Evolutionary conservation across 2,329 filamentous ascomycete genomes (phyloP), one percentile per base, ranked within the genome.

Genomic region (Colletotrichum incanum): DNA sequence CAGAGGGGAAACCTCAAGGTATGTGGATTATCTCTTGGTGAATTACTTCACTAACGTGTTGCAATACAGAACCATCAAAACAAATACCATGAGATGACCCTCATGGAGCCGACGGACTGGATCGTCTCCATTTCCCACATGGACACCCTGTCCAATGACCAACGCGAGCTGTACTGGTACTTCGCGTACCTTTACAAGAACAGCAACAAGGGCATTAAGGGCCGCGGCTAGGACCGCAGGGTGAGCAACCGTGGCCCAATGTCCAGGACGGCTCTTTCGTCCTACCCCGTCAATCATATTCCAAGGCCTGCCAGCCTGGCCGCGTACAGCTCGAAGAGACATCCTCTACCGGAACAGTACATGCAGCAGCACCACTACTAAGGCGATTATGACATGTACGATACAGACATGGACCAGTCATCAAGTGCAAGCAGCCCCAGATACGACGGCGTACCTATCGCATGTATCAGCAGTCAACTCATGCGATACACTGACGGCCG

Each of bases 201-300:
- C 84, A 95, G 93, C 84, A 98, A 98, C 88, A 98, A 98, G 82
- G 96, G 96, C 1, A 98, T 98, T 86, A 98, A 98, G 83, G 96
- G 96, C 14, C 91, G 96, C 56, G 96, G 96, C 54, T 96, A 96
- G 80, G 93, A 95, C 76, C 88, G 94, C 68, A 91, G 91, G 70
- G 92, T 95, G 65, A 80, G 80, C 56, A 75, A 55, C 72, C 60
- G 76, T 66, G 70, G 72, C 73, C 55, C 76, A 74, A 39, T 75
- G 65, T 60, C 77, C 23, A 79, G 76, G 62, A 65, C 67, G 18
- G 67, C 68, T 9, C 67, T 67, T 23, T 73, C 71, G 12, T 71
- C 66, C 2, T 73, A 71, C 43, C 67, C 71, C 8, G 71, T 73
- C 20, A 73, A 73, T 67, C 67, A 67, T 11, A 56, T 73, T 14